A percentile compares a stretch with the other conserved stretches of the same genome.
Conservation (phyloP, 2,329 filamentous ascomycete genomes). For the Fusarium palustre region DNA sequence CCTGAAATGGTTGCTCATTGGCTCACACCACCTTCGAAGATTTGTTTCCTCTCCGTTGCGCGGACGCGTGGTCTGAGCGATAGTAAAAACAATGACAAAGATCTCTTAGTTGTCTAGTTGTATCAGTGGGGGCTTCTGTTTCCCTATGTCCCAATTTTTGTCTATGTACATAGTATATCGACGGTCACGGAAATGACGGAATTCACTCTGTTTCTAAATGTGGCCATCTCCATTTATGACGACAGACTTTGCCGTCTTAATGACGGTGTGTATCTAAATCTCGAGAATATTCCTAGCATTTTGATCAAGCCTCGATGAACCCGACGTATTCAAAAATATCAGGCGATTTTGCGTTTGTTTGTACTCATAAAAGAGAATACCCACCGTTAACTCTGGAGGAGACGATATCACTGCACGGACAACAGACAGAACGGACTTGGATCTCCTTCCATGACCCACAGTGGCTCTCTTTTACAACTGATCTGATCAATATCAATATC, state of each 20-base stretch:
- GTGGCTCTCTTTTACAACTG: constrained; percentile 6
- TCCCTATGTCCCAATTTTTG: not conserved
- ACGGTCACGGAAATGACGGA: constrained; percentile 18
- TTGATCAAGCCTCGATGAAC: not conserved
- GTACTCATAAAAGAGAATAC: not conserved
- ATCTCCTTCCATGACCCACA: constrained; percentile 23
- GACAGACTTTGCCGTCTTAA: constrained; percentile 11
- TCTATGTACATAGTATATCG: too few species aligned
- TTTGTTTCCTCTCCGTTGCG: constrained; percentile 22
- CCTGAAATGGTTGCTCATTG: constrained; percentile 28
- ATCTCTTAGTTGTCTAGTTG: constrained; percentile 30
- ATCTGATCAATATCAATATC: constrained; percentile 21
- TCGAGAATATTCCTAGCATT: not conserved
- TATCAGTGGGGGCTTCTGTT: constrained; percentile 19
- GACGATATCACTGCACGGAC: constrained; percentile 2
- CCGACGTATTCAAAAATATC: not conserved
- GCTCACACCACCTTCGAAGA: constrained; percentile 32
- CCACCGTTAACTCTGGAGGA: not conserved
- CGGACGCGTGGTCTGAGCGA: constrained; percentile 24
- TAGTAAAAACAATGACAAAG: constrained; percentile 41
- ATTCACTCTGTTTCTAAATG: constrained; percentile 16
- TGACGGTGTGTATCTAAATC: constrained; percentile 37
- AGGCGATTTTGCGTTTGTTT: not conserved
- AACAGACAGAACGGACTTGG: constrained; percentile 22
- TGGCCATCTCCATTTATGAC: constrained; percentile 29